Percentiles rank a stretch among this genome's conserved stretches.
phyloP scores from a whole-genome alignment of 2,329 filamentous ascomycete species.

The Leptographium radiaticola region DNA sequence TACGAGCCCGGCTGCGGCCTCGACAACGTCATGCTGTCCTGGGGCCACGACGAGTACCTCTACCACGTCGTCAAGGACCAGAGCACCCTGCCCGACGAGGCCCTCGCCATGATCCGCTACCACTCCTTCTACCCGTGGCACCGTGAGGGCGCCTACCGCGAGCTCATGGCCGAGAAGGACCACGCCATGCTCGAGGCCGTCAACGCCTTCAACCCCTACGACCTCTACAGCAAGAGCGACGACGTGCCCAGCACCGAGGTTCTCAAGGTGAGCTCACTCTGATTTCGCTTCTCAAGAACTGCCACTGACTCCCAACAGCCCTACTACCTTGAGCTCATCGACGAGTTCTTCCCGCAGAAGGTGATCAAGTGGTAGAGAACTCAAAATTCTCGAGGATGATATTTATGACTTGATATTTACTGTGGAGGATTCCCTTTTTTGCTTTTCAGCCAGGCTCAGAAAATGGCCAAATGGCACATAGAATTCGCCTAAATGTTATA shows the following conservation, averaged over 20 bases:
- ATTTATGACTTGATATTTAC: not conserved
- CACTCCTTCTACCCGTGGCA: slow-evolving; percentile 94
- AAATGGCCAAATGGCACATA: too few relatives aligned
- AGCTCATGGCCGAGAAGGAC: slow-evolving; percentile 78
- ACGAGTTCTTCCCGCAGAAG: slow-evolving; percentile 59
- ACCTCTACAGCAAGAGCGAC: slow-evolving; percentile 85
- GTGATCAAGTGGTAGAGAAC: slow-evolving; percentile 50
- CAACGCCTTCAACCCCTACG: slow-evolving; percentile 80
- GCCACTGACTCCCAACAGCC: slow-evolving; percentile 25
- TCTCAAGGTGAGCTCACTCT: slow-evolving; percentile 45
- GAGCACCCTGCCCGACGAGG: slow-evolving; percentile 64
- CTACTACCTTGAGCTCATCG: slow-evolving; percentile 62
- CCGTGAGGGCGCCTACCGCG: slow-evolving; percentile 61
- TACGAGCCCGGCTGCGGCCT: slow-evolving; percentile 69
- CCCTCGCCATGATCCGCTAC: slow-evolving; percentile 84
- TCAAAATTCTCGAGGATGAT: not conserved
- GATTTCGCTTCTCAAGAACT: not conserved
- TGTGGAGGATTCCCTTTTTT: too few relatives aligned
- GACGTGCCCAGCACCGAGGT: slow-evolving; percentile 62
- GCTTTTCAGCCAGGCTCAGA: too few relatives aligned
- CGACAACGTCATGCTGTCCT: slow-evolving; percentile 79
- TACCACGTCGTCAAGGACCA: slow-evolving; percentile 82
- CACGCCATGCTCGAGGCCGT: slow-evolving; percentile 69
- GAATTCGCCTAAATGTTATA: too few relatives aligned
- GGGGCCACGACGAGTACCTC: slow-evolving; percentile 81